Base-by-base conservation (phyloP, 805 yeast species). In the Candida maris region DNA sequence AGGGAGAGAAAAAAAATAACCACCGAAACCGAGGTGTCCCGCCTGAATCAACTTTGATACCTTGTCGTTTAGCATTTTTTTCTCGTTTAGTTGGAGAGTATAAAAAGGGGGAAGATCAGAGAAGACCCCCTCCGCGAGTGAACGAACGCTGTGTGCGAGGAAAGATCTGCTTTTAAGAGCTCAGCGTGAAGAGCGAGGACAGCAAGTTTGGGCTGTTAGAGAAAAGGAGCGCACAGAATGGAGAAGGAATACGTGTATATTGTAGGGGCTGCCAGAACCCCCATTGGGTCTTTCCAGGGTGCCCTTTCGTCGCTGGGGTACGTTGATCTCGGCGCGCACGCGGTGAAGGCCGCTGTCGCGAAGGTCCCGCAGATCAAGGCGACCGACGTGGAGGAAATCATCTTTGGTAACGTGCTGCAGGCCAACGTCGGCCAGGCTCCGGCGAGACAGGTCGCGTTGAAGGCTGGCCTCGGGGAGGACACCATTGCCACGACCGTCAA, bases 371-470 rank as follows among this genome's bases (percentile, higher is more conserved):
- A 79, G 60, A 73, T 89, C 64, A 72, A 82, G 51, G 79, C 94
- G 32, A 72, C 73, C 28, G 79, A 74, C 46, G 93, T 85, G 38
- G 95, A 89, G 47, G 97, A 91, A 65, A 79, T 91, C 58, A 74
- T 84, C 56, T 88, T 88, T 61, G 98, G 98, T 56, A 85, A 87
- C 56, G 98, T 88, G 33, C 65, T 87, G 56, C 85, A 85, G 56
- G 97, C 97, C 46, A 86, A 86, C 55, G 81, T 85, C 42, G 97
- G 98, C 45, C 98, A 91, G 68, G 88, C 91, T 41, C 97, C 98
- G 29, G 98, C 98, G 23, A 82, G 97, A 67, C 98, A 91, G 68
- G 97, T 91, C 39, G 96, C 96, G 12, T 57, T 91, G 48, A 82
- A 80, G 56, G 83, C 97, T 14, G 97, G 97, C 12, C 73, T 93